Percentiles rank a stretch among this genome's conserved stretches.
These are phyloP conservation scores for Tetragonia tetragonoides DNA, from an alignment of 148 eudicot species.

Conservation along the genomic window DNA sequence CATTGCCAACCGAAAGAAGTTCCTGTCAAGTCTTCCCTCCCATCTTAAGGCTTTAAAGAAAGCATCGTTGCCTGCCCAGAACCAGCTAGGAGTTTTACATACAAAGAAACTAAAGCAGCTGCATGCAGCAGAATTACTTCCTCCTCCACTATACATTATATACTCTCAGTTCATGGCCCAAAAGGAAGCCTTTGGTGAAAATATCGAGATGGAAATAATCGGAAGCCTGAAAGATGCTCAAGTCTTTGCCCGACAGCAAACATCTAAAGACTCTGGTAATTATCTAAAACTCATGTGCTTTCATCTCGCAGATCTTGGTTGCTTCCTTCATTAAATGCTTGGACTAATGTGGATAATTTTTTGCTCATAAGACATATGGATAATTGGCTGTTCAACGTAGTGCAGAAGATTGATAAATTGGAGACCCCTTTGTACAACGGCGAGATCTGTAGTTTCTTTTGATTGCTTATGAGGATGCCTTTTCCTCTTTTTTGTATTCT, in stretches of 20 bases:
- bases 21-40: slow-evolving; percentile 92
- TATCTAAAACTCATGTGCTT: slow-evolving; percentile 3
- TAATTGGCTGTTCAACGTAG: neutral
- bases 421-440: neutral
- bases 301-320: neutral
- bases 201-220: slow-evolving; percentile 71
- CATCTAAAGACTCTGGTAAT: slow-evolving; percentile 68
- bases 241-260: slow-evolving; percentile 72
- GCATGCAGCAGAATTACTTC: slow-evolving; percentile 83
- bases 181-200: slow-evolving; percentile 91
- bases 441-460: no score
- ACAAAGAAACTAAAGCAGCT: slow-evolving; percentile 84
- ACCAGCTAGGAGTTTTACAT: slow-evolving; percentile 78
- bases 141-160: slow-evolving; percentile 88
- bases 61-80: slow-evolving; percentile 92
- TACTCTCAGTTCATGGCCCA: slow-evolving; percentile 92
- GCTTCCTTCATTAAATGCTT: neutral
- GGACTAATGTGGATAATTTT: neutral
- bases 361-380: neutral
- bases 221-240: slow-evolving; percentile 98
- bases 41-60: slow-evolving; percentile 95
- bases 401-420: no score
- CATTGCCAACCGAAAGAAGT: slow-evolving; percentile 84
- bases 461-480: no score
- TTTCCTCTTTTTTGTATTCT: no score